Base-by-base conservation (phyloP, 1,139 yeast genomes). In the Candida pseudocylindracea region DNA sequence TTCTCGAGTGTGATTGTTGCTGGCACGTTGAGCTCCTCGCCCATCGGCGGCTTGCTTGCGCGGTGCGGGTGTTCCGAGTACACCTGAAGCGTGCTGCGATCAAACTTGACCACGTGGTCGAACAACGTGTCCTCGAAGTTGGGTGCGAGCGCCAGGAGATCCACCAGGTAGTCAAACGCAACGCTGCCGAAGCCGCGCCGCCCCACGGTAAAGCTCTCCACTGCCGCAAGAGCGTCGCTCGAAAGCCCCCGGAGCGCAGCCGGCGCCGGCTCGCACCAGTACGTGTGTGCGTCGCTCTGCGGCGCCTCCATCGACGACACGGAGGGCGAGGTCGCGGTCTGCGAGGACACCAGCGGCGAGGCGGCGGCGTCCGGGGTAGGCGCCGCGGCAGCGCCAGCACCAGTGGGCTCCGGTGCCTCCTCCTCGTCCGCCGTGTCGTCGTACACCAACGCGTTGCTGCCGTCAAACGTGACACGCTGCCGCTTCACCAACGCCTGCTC, bases 201-300 rank as follows among this genome's bases (percentile, higher is more conserved):
- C 2, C 95, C 95, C 39, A 78, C 63, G 8, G 75, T 66, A 42
- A 83, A 75, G 40, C 73, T 67, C 10, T 72, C 66, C 11, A 83
- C 71, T 24, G 56, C 55, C 0, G 67, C 41, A 12, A 83, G 59
- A 37, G 74, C 67, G 30, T 63, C 57, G 4, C 51, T 42, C 0
- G 76, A 46, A 41, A 69, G 46, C 8, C 52, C 42, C 1, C 61
- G 46, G 7, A 83, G 55, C 27, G 66, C 70, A 2, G 57, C 57
- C 10, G 79, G 54, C 0, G 78, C 51, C 1, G 95, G 95, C 1
- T 72, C 61, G 37, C 81, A 70, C 91, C 93, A 83, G 48, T 83
- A 83, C 2, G 20, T 6, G 6, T 6, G 20, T 4, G 20, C 4
- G 20, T 4, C 20, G 6, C 20, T 15, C 6, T 4, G 6, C 6